Evolutionary conservation across 441 rosid genomes (phyloP), one percentile per base, ranked within the genome.

Genomic region (Aquilaria agallochum): DNA sequence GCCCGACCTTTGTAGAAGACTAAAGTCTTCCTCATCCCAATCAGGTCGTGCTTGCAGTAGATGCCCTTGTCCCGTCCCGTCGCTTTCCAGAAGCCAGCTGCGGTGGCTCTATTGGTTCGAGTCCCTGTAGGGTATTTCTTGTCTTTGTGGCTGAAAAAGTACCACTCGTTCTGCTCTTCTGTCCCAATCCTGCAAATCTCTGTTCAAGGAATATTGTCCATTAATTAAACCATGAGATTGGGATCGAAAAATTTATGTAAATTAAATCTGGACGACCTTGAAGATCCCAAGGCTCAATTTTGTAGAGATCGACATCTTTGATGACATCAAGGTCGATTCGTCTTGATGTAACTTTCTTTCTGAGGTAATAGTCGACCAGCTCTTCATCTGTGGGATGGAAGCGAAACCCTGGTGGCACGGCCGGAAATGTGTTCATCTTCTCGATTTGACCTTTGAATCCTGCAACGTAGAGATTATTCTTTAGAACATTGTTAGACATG

Each of bases 91-190:
- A 88, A 88, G 11, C 95, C 95, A 20, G 91, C 89, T 31, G 80
- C 72, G 2, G 95, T 88, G 36, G 95, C 95, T 76, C 95, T 75
- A 68, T 88, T 88, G 46, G 98, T 89, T 31, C 98, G 87, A 61
- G 96, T 92, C 31, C 98, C 98, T 1, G 96, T 92, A 3, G 96
- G 98, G 63, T 89, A 92, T 74, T 87, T 92, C 84, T 89, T 92
- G 67, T 89, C 98, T 69, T 92, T 92, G 58, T 89, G 98, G 79
- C 98, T 92, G 63, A 89, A 92, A 59, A 92, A 92, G 75, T 92
- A 92, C 95, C 95, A 92, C 32, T 92, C 96, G 34, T 71, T 86
- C 74, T 89, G 92, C 55, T 85, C 91, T 27, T 89, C 89, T 44
- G 84, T 70, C 59, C 96, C 98, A 69, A 89, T 84, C 65, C 79